Evolutionary conservation across 1,284 basidiomycete species (phyloP).

Genomic region (Cutaneotrichosporon curvatum): DNA sequence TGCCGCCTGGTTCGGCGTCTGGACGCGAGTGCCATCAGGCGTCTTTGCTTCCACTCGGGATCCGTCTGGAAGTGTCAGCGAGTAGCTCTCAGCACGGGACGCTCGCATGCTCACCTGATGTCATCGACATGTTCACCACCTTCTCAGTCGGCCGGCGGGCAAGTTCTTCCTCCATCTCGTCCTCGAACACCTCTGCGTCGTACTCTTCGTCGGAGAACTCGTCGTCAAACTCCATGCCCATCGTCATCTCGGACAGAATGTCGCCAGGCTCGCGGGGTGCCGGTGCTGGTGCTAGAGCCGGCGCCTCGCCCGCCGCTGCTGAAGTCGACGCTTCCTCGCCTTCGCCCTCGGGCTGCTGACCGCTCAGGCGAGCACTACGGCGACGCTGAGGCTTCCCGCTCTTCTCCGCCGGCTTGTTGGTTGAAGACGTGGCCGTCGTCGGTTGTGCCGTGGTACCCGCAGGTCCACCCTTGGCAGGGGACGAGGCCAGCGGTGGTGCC

Average conservation of each 20-base stretch:
- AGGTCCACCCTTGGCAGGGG: too few species aligned
- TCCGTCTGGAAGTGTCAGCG: slow-evolving; percentile 59
- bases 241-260: slow-evolving; percentile 29
- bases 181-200: slow-evolving; percentile 48
- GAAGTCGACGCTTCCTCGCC: slow-evolving; percentile 1
- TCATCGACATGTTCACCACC: slow-evolving; percentile 75
- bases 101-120: slow-evolving; percentile 32
- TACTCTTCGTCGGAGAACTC: slow-evolving; percentile 71
- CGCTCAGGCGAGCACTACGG: slow-evolving; percentile 74
- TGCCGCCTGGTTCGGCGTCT: slow-evolving; percentile 61
- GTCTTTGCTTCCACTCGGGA: slow-evolving; percentile 90
- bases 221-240: slow-evolving; percentile 46
- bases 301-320: neutral
- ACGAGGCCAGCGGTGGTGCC: too few species aligned
- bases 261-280: slow-evolving; percentile 1
- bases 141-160: slow-evolving; percentile 54
- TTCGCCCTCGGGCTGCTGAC: slow-evolving; percentile 48
- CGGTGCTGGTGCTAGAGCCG: neutral
- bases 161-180: slow-evolving; percentile 54
- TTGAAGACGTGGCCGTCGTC: neutral
- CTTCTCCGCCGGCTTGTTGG: slow-evolving; percentile 6
- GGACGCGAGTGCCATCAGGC: slow-evolving; percentile 86
- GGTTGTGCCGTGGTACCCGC: neutral
- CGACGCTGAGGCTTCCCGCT: slow-evolving; percentile 50
- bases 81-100: neutral